Evolutionary conservation across 2,329 filamentous ascomycete species (phyloP).

Genomic region (Parafenestella ontariensis): DNA sequence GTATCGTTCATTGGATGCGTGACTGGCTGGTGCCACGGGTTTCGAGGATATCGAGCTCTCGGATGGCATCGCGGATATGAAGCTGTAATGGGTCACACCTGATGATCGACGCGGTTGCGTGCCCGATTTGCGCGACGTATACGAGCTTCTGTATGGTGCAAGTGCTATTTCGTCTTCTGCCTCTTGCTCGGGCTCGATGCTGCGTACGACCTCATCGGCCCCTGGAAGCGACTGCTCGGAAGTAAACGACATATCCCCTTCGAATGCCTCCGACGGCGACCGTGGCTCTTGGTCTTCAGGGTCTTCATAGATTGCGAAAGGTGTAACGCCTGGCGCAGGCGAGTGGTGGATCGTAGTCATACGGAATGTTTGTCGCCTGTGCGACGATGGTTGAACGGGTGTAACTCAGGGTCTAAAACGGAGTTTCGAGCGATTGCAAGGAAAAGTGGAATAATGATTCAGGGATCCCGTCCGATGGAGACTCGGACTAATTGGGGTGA

Average conservation of each 20-base stretch:
- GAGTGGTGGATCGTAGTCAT: conserved; percentile 45
- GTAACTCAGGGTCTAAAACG: conserved; percentile 23
- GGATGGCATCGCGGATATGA: conserved; percentile 49
- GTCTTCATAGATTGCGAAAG: conserved; percentile 46
- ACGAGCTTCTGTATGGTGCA: conserved; percentile 41
- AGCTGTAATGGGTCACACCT: conserved; percentile 39
- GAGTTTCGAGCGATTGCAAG: not conserved
- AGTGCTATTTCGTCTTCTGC: conserved; percentile 21
- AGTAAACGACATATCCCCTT: conserved; percentile 42
- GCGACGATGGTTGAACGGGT: conserved; percentile 17
- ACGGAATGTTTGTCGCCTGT: conserved; percentile 24
- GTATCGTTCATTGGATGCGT: conserved; percentile 52
- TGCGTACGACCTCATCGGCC: conserved; percentile 38
- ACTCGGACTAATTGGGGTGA: conserved; percentile 7
- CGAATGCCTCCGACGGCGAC: conserved; percentile 41
- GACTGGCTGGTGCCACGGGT: conserved; percentile 30
- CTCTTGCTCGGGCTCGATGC: conserved; percentile 37
- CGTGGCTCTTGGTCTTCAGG: conserved; percentile 37
- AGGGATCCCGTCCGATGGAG: conserved; percentile 16
- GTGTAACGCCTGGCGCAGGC: conserved; percentile 37
- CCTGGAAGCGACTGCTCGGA: conserved; percentile 38
- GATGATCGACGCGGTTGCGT: conserved; percentile 36
- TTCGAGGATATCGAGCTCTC: conserved; percentile 47
- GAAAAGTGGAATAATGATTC: conserved; percentile 5
- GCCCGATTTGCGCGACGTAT: conserved; percentile 38